phyloP scores from a whole-genome alignment of 306 rosid genomes.

The Glycyrrhiza uralensis region DNA sequence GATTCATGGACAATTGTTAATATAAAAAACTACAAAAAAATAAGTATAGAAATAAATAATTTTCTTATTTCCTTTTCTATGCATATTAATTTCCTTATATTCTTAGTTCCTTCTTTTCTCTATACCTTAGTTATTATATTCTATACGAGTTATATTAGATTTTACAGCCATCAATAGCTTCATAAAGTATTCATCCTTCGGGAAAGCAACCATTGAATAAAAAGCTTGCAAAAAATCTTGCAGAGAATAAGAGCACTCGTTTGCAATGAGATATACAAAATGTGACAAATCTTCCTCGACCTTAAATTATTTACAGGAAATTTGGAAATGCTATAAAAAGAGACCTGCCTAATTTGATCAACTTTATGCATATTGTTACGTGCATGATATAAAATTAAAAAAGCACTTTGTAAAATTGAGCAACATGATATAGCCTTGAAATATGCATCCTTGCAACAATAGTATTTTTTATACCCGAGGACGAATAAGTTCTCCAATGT shows the following conservation, averaged over 20 bases:
- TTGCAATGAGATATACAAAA: conserved; percentile 8
- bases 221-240: not conserved
- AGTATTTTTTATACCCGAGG: conserved; percentile 60
- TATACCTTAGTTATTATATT: not conserved
- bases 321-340: not conserved
- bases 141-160: not conserved
- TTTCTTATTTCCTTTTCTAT: not conserved
- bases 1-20: conserved; percentile 15
- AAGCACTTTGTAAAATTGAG: conserved; percentile 4
- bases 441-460: not conserved
- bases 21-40: not conserved
- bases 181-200: not conserved
- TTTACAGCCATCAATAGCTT: not conserved
- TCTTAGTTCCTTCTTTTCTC: not conserved
- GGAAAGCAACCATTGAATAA: conserved; percentile 7
- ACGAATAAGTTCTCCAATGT: conserved; percentile 91
- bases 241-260: not conserved
- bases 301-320: not conserved
- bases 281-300: not conserved
- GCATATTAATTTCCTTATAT: not conserved
- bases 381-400: not conserved
- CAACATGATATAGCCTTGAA: not conserved
- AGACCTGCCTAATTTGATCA: not conserved
- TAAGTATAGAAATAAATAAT: not conserved
- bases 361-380: not conserved